Base-by-base conservation (phyloP, 192 early-diverging fungal genomes). In the Umbelopsis ramanniana region DNA sequence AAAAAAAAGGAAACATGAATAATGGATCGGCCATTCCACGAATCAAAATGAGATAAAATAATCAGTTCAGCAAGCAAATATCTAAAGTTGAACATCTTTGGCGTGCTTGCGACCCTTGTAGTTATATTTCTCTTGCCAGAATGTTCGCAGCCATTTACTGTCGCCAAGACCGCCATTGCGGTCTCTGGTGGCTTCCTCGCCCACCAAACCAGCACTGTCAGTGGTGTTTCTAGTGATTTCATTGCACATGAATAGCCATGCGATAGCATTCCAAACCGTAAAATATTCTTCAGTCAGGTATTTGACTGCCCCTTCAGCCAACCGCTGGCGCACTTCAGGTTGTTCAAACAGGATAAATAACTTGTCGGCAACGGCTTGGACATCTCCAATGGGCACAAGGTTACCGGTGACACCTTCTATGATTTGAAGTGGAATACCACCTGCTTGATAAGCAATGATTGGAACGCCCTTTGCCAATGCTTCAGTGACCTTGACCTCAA, bases 371-470 rank as follows among this genome's bases (percentile, higher is more conserved):
- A 92, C 92, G 55, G 74, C 76, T 52, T 79, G 77, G 6, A 84
- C 77, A 74, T 93, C 79, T 21, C 90, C 88, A 76, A 88, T 83
- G 46, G 87, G 79, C 11, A 90, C 76, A 52, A 94, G 79, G 72
- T 87, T 93, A 22, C 93, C 93, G 5, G 87, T 92, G 50, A 79
- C 77, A 19, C 85, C 87, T 63, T 92, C 74, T 57, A 83, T 78
- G 54, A 95, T 91, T 77, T 95, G 93, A 70, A 91, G 87, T 21
- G 93, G 93, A 66, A 95, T 95, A 66, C 93, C 93, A 89, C 93
- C 77, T 74, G 90, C 85, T 84, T 85, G 33, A 35, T 83, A 82
- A 4, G 81, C 80, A 33, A 85, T 40, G 15, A 82, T 76, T 37
- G 86, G 87, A 14, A 89, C 76, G 24, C 82, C 88, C 77, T 93